Evolutionary conservation across 768 basidiomycete species (phyloP).

Genomic region (Cubamyces lactineus): DNA sequence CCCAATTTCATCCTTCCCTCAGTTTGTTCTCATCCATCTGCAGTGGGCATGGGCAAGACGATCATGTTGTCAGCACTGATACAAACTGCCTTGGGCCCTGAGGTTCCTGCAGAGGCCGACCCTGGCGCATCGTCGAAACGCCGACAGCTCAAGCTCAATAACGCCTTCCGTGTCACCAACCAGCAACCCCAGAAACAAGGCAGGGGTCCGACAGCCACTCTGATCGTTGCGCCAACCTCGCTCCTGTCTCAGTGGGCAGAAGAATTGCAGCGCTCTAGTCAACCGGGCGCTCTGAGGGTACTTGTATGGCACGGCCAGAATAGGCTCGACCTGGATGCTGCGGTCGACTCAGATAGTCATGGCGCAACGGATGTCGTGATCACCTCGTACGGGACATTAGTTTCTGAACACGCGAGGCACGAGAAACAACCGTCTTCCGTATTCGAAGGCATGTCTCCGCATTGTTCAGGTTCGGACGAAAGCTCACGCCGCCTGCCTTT

Average conservation of each 20-base stretch:
- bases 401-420: constrained; percentile 81
- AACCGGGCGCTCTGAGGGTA: constrained; percentile 64
- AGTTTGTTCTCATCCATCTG: constrained; percentile 3
- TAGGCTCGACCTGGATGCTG: constrained; percentile 67
- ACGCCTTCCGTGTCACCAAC: constrained; percentile 55
- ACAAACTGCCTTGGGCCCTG: constrained; percentile 66
- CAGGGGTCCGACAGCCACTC: constrained; percentile 61
- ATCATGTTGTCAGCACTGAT: constrained; percentile 92
- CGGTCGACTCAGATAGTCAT: constrained; percentile 49
- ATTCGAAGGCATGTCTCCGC: constrained; percentile 62
- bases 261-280: constrained; percentile 85
- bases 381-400: constrained; percentile 89
- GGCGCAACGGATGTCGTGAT: constrained; percentile 79
- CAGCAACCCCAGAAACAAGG: constrained; percentile 34
- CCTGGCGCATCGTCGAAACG: constrained; percentile 40
- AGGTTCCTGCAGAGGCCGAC: constrained; percentile 35
- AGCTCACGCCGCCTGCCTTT: not conserved
- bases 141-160: constrained; percentile 65
- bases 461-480: not conserved
- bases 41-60: constrained; percentile 97
- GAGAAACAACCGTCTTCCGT: constrained; percentile 66
- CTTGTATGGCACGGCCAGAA: constrained; percentile 90
- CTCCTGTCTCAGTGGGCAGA: constrained; percentile 92
- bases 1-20: not conserved
- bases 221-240: constrained; percentile 92